A percentile compares a stretch with the other conserved stretches of the same genome.
phyloP scores from a whole-genome alignment of 2,329 filamentous ascomycete species.

The Diplodia sapinea region DNA sequence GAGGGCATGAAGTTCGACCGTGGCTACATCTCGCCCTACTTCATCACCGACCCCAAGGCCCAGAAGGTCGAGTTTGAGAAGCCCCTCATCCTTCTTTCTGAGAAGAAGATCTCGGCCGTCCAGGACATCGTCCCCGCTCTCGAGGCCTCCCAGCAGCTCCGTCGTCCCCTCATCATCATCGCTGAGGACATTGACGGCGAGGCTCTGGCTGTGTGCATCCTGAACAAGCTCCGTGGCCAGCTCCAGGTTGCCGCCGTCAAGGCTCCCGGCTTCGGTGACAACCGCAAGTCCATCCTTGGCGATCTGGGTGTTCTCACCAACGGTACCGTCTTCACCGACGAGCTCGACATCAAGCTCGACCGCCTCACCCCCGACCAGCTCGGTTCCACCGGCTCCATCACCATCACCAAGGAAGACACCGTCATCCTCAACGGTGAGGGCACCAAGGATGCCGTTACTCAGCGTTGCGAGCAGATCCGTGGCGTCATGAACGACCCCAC shows the following conservation, averaged over 20 bases:
- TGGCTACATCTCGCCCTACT: slow-evolving; percentile 98
- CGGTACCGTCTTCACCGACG: slow-evolving; percentile 95
- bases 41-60: slow-evolving; percentile 98
- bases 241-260: slow-evolving; percentile 98
- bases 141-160: slow-evolving; percentile 93
- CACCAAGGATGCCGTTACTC: slow-evolving; percentile 87
- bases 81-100: slow-evolving; percentile 95
- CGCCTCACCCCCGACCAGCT: slow-evolving; percentile 96
- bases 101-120: slow-evolving; percentile 99
- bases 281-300: slow-evolving; percentile 99
- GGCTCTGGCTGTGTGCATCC: slow-evolving; percentile 96
- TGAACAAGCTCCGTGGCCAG: slow-evolving; percentile 99
- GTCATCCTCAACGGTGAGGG: slow-evolving; percentile 98
- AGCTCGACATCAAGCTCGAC: slow-evolving; percentile 98
- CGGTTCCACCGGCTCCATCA: slow-evolving; percentile 95
- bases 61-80: slow-evolving; percentile 99
- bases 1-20: slow-evolving; percentile 99
- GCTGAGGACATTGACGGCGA: slow-evolving; percentile 99
- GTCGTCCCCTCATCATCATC: slow-evolving; percentile 96
- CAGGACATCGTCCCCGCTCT: slow-evolving; percentile 99
- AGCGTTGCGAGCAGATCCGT: slow-evolving; percentile 99
- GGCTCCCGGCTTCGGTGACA: slow-evolving; percentile 98
- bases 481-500: slow-evolving; percentile 92
- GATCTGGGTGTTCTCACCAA: slow-evolving; percentile 96
- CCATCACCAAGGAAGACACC: slow-evolving; percentile 99